Evolutionary conservation across 495 filamentous ascomycete species (phyloP).

Genomic region (Chlorociboria aeruginascens): DNA sequence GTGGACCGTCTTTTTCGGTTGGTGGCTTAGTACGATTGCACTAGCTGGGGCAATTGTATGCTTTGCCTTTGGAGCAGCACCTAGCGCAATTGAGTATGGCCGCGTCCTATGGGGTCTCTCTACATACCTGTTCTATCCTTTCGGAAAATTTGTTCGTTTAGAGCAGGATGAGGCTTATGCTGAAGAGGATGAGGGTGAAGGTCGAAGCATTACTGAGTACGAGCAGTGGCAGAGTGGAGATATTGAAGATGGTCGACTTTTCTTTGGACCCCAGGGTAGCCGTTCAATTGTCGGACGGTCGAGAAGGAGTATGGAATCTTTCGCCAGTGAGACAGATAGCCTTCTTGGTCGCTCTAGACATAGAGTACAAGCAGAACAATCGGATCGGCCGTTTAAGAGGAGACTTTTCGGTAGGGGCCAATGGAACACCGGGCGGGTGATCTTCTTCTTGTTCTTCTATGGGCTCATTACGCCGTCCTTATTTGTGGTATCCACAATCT

Average conservation of each 20-base stretch:
- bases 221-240: conserved; percentile 99
- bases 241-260: conserved; percentile 85
- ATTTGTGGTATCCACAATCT: conserved; percentile 72
- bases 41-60: conserved; percentile 62
- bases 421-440: conserved; percentile 86
- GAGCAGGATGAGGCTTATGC: conserved; percentile 89
- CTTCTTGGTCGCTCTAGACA: conserved; percentile 59
- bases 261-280: conserved; percentile 76
- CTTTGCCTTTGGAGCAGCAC: conserved; percentile 65
- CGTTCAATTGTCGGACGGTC: conserved; percentile 82
- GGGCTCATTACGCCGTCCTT: conserved; percentile 83
- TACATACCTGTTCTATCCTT: conserved; percentile 86
- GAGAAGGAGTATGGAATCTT: conserved; percentile 77
- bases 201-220: conserved; percentile 97
- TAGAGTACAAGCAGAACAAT: conserved; percentile 24
- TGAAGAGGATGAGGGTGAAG: conserved; percentile 96
- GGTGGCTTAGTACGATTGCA: conserved; percentile 85
- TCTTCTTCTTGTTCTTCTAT: conserved; percentile 97
- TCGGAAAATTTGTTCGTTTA: conserved; percentile 88
- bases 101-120: conserved; percentile 73
- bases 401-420: conserved; percentile 89
- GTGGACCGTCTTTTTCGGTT: conserved; percentile 90
- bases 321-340: conserved; percentile 73
- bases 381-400: conserved; percentile 53
- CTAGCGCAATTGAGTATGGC: conserved; percentile 78